Evolutionary conservation across 2,329 filamentous ascomycete genomes (phyloP), one percentile per base, ranked within the genome.

Genomic region (Dactylellina sp.): DNA sequence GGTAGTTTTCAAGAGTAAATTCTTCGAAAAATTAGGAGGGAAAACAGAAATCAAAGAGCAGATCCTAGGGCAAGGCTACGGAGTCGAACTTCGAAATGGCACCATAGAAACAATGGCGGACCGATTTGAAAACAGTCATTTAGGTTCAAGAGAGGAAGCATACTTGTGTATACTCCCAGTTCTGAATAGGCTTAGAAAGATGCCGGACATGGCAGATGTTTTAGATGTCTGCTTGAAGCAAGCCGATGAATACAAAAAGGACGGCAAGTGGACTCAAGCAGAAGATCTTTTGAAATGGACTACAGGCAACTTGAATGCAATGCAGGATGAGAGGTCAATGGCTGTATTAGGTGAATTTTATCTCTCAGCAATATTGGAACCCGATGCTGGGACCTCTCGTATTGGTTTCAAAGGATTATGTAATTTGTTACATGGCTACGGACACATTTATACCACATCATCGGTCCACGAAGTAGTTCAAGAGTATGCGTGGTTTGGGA

Each of bases 151-250:
- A 32, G 63, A 68, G 14, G 55, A 68, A 14, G 63, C 53, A 0
- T 61, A 60, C 28, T 39, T 68, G 18, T 68, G 63, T 20, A 61
- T 68, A 9, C 37, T 53, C 28, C 55, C 63, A 11, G 25, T 61
- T 7, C 25, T 68, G 2, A 12, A 16, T 18, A 9, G 46, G n/a
- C 28, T 59, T 1, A 11, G 37, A 0, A 57, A 32, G 11, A 52
- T 68, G 42, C 62, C 62, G 1, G 37, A 24, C 0, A 22, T 39
- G 3, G 5, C 39, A 14, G 40, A 39, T 66, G 20, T 52, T 11
- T 7, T 65, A 3, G 37, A 22, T 7, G 50, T 24, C 44, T 14
- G 9, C n/a, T n/a, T n/a, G n/a, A n/a, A 32, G 6, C 18, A 37
- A 47, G 22, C 40, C 1, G 22, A 16, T 1, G 4, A 7, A 20